These are phyloP conservation scores for Trichophyton verrucosum DNA, from an alignment of 2,329 filamentous ascomycete species.

Conservation along the genomic window DNA sequence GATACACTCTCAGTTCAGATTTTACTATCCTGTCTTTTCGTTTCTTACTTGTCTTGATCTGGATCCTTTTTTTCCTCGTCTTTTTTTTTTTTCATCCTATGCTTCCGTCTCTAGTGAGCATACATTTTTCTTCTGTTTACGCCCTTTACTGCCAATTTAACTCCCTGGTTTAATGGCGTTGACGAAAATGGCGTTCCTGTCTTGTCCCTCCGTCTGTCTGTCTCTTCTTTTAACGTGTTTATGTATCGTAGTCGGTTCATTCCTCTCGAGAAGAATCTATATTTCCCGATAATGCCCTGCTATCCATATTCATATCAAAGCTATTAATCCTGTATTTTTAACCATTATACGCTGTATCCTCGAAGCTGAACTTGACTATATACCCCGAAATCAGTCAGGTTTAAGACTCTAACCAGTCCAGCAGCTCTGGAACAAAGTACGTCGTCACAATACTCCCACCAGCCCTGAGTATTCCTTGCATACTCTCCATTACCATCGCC, in stretches of 20 bases:
- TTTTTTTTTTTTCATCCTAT: no score
- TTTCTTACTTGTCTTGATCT: background rate
- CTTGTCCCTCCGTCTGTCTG: background rate
- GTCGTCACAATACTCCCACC: constrained; percentile 86
- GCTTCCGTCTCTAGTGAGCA: background rate
- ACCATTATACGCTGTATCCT: no score
- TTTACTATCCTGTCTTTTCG: background rate
- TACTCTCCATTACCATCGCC: constrained; percentile 87
- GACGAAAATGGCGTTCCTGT: background rate
- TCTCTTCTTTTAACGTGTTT: background rate
- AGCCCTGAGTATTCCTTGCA: constrained; percentile 82
- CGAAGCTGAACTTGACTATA: background rate
- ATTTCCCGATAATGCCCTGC: background rate
- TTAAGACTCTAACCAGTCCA: constrained; percentile 44
- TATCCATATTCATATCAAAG: background rate
- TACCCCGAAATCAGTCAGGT: background rate
- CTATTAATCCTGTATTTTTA: no score
- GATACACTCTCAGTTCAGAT: background rate
- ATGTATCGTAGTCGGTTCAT: background rate
- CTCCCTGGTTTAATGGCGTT: background rate
- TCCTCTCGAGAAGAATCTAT: background rate
- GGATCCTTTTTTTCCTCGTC: background rate
- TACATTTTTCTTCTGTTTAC: background rate
- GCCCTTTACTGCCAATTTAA: background rate
- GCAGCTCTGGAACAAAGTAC: constrained; percentile 78